These are phyloP conservation scores for Curvularia spicifera DNA, from an alignment of 2,329 filamentous ascomycete species.

Conservation along the genomic window DNA sequence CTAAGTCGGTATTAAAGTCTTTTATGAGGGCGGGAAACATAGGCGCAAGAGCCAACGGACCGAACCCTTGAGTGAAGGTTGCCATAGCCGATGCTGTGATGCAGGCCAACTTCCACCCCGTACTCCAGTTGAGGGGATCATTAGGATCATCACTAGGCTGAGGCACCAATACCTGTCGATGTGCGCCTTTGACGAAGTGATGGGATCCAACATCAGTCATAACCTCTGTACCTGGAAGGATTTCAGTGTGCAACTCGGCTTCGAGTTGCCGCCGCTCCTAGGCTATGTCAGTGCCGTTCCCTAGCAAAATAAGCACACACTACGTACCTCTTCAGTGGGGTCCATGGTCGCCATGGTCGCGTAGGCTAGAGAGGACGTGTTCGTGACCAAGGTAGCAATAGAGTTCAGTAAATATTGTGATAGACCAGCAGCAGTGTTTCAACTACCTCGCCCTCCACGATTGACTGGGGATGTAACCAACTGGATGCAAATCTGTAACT, in stretches of 20 bases:
- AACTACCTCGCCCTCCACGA: background rate
- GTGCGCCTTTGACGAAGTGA: constrained; percentile 65
- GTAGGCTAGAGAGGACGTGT: background rate
- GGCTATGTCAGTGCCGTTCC: background rate
- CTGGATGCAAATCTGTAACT: background rate
- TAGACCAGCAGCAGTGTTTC: background rate
- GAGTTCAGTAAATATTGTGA: no score
- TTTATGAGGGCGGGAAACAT: constrained; percentile 67
- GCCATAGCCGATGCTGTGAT: constrained; percentile 56
- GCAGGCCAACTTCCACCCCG: constrained; percentile 56
- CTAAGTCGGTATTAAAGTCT: constrained; percentile 61
- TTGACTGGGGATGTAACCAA: background rate
- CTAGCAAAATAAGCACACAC: background rate
- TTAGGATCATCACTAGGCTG: constrained; percentile 59
- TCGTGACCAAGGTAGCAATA: background rate
- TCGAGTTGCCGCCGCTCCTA: constrained; percentile 57
- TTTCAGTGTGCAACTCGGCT: constrained; percentile 59
- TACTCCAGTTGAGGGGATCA: constrained; percentile 63
- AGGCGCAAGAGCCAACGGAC: constrained; percentile 62
- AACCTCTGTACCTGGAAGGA: constrained; percentile 65
- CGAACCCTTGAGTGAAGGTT: constrained; percentile 62
- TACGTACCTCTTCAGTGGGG: constrained; percentile 19
- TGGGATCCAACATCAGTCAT: constrained; percentile 67
- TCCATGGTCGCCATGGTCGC: constrained; percentile 19
- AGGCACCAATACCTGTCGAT: constrained; percentile 59